phyloP scores from a whole-genome alignment of 2,329 filamentous ascomycete genomes.

The Pseudocercospora pini-densiflorae region DNA sequence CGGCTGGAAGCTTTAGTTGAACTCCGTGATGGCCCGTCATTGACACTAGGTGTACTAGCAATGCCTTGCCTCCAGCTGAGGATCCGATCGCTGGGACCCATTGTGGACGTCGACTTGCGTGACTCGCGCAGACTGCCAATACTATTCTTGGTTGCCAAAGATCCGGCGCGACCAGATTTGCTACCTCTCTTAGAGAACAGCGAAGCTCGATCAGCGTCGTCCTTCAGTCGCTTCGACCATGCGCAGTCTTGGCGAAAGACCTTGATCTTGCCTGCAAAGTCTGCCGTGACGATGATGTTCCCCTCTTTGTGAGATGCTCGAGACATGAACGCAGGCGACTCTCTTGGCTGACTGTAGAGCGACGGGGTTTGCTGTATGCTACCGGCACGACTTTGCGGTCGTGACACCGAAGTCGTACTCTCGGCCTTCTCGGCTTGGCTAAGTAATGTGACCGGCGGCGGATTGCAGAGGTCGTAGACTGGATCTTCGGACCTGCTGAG shows the following conservation, averaged over 20 bases:
- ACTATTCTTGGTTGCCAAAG: slow-evolving; percentile 46
- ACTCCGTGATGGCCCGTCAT: slow-evolving; percentile 37
- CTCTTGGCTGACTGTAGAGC: slow-evolving; percentile 50
- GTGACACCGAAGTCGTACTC: slow-evolving; percentile 48
- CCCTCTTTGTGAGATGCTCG: slow-evolving; percentile 77
- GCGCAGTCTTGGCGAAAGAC: slow-evolving; percentile 96
- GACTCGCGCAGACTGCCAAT: slow-evolving; percentile 38
- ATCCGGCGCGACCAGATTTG: slow-evolving; percentile 56
- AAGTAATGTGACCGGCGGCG: slow-evolving; percentile 82
- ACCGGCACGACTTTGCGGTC: slow-evolving; percentile 50
- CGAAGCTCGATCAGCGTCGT: slow-evolving; percentile 77
- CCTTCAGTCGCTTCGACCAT: slow-evolving; percentile 71
- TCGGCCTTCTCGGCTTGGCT: slow-evolving; percentile 66
- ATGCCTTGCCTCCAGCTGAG: slow-evolving; percentile 83
- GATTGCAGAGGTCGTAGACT: slow-evolving; percentile 95
- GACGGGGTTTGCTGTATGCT: slow-evolving; percentile 40
- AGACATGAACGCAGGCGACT: slow-evolving; percentile 76
- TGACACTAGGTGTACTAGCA: slow-evolving; percentile 55
- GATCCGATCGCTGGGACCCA: slow-evolving; percentile 73
- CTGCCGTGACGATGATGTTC: slow-evolving; percentile 90
- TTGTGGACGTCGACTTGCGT: slow-evolving; percentile 36
- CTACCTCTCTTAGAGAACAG: slow-evolving; percentile 70
- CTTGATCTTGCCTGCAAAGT: slow-evolving; percentile 87
- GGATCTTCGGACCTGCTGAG: slow-evolving; percentile 84
- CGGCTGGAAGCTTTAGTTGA: slow-evolving; percentile 36